A percentile compares a stretch with the other conserved stretches of the same genome.
phyloP scores from a whole-genome alignment of 208 protist species.

The Leishmania tropica region DNA sequence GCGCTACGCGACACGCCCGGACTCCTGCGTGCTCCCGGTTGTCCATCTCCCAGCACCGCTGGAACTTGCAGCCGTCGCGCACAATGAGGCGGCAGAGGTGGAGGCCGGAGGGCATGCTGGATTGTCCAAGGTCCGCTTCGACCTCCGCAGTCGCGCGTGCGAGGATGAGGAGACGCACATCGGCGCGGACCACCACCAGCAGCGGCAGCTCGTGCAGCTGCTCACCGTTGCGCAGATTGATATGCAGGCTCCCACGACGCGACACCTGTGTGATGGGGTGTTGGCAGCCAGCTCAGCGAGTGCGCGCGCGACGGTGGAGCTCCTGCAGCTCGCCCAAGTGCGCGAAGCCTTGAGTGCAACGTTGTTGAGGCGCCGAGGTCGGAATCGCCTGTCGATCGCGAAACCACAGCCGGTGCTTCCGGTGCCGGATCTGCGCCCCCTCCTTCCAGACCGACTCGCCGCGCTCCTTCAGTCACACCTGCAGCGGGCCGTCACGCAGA shows the following conservation, averaged over 20 bases:
- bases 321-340: not conserved
- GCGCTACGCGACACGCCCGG: slow-evolving; percentile 1
- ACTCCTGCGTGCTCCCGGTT: not conserved
- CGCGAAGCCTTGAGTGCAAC: not conserved
- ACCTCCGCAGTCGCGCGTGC: not conserved
- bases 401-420: not conserved
- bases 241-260: slow-evolving; percentile 7
- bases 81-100: not conserved
- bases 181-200: not conserved
- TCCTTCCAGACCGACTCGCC: slow-evolving; percentile 6
- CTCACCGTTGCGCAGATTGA: slow-evolving; percentile 11
- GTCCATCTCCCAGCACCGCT: slow-evolving; percentile 9
- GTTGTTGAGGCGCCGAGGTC: not conserved
- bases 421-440: not conserved
- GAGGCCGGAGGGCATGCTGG: not conserved
- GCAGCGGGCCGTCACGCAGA: not conserved
- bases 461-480: slow-evolving; percentile 8
- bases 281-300: not conserved
- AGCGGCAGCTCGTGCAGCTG: slow-evolving; percentile 1
- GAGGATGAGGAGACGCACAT: not conserved
- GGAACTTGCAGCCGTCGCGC: not conserved
- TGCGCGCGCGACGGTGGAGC: not conserved
- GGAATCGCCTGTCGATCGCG: not conserved
- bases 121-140: not conserved
- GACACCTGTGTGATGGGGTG: not conserved